Conservation (phyloP, 495 filamentous ascomycete genomes). For the Xanthoparmelia taractica region DNA sequence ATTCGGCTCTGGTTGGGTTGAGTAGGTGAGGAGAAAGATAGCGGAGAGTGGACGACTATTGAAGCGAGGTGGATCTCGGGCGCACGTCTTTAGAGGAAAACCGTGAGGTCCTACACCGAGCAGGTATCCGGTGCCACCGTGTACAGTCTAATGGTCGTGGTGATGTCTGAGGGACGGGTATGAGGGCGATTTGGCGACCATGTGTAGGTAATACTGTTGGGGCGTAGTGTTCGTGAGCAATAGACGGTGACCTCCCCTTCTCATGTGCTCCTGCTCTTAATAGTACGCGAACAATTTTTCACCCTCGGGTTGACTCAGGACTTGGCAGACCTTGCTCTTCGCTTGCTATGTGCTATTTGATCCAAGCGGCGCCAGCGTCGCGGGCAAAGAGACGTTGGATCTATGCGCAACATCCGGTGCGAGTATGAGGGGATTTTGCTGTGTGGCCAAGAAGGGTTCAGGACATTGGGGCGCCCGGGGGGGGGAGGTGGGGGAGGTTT, state of each 20-base stretch:
- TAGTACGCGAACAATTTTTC: conserved; percentile 2
- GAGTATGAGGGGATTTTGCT: conserved; percentile 2
- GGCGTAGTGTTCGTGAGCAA: neutral
- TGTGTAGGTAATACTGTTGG: neutral
- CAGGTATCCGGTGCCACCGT: neutral
- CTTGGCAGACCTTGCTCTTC: neutral
- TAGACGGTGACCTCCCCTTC: neutral
- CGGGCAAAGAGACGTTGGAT: conserved; percentile 20
- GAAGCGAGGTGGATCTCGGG: neutral
- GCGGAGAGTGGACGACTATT: neutral
- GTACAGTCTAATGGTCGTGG: neutral
- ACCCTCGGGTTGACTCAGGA: neutral
- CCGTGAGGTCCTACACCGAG: neutral
- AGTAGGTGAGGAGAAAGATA: neutral
- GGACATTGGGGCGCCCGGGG: conserved; percentile 1
- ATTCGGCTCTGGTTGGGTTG: neutral
- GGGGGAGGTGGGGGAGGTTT: too few species aligned
- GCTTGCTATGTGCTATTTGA: conserved; percentile 14
- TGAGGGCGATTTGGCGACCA: neutral
- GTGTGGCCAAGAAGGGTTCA: conserved; percentile 3
- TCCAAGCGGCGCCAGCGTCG: conserved; percentile 27
- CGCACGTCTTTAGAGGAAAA: neutral
- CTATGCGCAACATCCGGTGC: conserved; percentile 30
- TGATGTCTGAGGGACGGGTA: neutral
- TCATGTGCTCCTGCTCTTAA: conserved; percentile 7